Percentiles rank a stretch among this genome's conserved stretches.
Conservation (phyloP, 345 rosid species). For the Citrus australasica region DNA sequence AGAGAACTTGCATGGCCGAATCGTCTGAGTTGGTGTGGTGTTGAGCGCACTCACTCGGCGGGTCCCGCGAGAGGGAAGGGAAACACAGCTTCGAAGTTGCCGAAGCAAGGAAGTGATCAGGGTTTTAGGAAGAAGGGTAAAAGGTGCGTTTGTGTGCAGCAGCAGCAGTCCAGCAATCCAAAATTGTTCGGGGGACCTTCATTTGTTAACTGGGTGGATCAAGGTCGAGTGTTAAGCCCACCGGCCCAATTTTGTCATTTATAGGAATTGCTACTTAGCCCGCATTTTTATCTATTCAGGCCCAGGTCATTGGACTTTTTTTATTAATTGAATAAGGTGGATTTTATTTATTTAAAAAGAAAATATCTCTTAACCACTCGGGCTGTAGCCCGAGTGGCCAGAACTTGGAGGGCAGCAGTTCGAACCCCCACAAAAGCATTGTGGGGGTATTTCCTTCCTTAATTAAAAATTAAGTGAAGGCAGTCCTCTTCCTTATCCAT, state of each 20-base stretch:
- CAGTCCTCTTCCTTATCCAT: too few relatives aligned
- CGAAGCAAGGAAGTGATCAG: neutral
- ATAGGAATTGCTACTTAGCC: fast-evolving
- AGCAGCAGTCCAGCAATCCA: neutral
- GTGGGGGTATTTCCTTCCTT: too few relatives aligned
- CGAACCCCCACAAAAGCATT: too few relatives aligned
- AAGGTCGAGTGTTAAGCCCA: neutral
- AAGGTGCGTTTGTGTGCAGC: neutral
- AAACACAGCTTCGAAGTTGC: neutral
- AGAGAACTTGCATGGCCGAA: conserved; percentile 36
- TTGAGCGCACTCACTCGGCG: conserved; percentile 17
- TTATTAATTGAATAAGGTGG: too few relatives aligned
- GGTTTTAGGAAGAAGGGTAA: neutral
- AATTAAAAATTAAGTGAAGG: too few relatives aligned
- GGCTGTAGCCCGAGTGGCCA: too few relatives aligned
- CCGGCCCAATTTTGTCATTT: too few relatives aligned
- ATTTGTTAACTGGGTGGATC: neutral
- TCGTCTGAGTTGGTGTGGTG: neutral
- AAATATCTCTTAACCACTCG: too few relatives aligned
- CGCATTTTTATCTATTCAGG: too few relatives aligned
- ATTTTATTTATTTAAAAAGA: too few relatives aligned
- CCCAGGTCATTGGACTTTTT: too few relatives aligned
- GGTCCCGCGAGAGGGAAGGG: neutral
- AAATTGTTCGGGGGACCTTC: neutral
- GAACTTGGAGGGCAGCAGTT: too few relatives aligned